Evolutionary conservation across 2,329 filamentous ascomycete genomes (phyloP), one percentile per base, ranked within the genome.

Genomic region (Penicillium sp.): DNA sequence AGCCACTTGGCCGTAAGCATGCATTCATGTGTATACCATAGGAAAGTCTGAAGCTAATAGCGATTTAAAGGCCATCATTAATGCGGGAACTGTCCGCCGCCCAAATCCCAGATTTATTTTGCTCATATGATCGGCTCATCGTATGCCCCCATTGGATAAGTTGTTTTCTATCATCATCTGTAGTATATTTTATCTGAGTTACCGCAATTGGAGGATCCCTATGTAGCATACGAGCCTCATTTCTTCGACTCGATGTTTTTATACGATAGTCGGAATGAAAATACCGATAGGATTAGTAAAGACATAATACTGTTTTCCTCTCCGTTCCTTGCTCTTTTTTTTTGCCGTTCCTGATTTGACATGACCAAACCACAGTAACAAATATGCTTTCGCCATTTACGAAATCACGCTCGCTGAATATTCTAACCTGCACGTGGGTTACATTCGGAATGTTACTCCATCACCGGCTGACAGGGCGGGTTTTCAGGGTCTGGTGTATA

Each of bases 1-100:
- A 85, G 70, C 79, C 81, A n/a, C 80, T 89, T 52, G 86, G 86
- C 49, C 82, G 85, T 87, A 77, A 75, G 82, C 26, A 21, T 12
- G 36, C 10, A 12, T 29, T 40, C 7, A n/a, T 9, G 4, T 13
- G 9, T 17, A 7, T 4, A 4, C 21, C 5, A 12, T 17, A 40
- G 32, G 24, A 32, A 26, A 17, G 8, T 7, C 7, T 7, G 32
- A 3, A 21, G 23, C 15, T 46, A 12, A 37, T 10, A 15, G 7
- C 3, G 9, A n/a, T n/a, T n/a, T 17, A 40, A n/a, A 30, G 40
- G 39, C 12, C 9, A 47, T 39, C 32, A 30, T n/a, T 18, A 36
- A 17, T 21, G 17, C 10, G 9, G 27, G 15, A 20, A 24, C 17
- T 6, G 26, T 27, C 26, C 6, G n/a, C n/a, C 26, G 10, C 26